These are phyloP conservation scores for Oryza glaberrima DNA, from an alignment of 176 grass and related monocot genomes.

Conservation along the genomic window DNA sequence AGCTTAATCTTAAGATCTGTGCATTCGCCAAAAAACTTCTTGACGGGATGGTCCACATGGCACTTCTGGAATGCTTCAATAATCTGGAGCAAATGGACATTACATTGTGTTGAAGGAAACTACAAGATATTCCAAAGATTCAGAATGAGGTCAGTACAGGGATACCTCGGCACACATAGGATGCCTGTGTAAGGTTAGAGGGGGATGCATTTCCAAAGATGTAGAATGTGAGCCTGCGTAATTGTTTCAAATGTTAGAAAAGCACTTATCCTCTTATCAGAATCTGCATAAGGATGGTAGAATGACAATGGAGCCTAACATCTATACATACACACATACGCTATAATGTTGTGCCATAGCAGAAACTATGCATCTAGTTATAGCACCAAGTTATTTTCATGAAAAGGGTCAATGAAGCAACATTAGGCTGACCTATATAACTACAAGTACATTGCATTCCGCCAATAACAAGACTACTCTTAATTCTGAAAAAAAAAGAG, in stretches of 20 bases:
- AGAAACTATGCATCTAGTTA: not conserved
- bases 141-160: not conserved
- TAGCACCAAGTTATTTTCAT: not conserved
- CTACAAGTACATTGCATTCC: not conserved
- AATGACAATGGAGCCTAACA: not conserved
- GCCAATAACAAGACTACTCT: not conserved
- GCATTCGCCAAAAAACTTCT: conserved; percentile 91
- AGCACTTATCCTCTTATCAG: not conserved
- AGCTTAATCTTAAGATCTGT: conserved; percentile 96
- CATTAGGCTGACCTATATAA: not conserved
- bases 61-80: conserved; percentile 94
- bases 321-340: not conserved
- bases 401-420: not conserved
- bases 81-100: conserved; percentile 48
- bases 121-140: conserved; percentile 5
- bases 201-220: conserved; percentile 75
- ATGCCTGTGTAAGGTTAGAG: conserved; percentile 77
- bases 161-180: conserved; percentile 91
- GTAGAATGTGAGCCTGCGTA: conserved; percentile 20
- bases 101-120: conserved; percentile 11
- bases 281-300: not conserved
- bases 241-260: not conserved
- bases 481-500: too few relatives aligned
- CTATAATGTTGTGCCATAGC: not conserved
- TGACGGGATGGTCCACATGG: conserved; percentile 73